A percentile compares a stretch with the other conserved stretches of the same genome.
Evolutionary conservation across 345 rosid species (phyloP).

Genomic region (Theobroma cacao): DNA sequence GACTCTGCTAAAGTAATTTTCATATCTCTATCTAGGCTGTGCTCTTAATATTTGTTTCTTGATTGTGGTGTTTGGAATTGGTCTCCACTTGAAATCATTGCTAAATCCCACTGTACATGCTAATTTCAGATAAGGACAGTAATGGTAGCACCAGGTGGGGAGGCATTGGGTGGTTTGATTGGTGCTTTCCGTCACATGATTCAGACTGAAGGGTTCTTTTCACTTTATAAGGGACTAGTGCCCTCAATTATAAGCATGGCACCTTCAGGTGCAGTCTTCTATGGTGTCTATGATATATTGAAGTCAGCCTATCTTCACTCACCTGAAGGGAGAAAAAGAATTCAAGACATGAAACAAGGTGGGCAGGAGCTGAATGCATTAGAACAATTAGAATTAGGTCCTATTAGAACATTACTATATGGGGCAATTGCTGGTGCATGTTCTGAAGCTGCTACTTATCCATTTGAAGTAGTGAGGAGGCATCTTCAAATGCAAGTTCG

Average conservation of each 20-base stretch:
- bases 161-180: slow-evolving; percentile 74
- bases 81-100: neutral
- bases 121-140: slow-evolving; percentile 67
- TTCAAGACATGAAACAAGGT: slow-evolving; percentile 58
- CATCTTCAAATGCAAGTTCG: slow-evolving; percentile 88
- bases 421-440: slow-evolving; percentile 91
- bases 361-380: slow-evolving; percentile 68
- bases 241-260: slow-evolving; percentile 88
- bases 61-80: neutral
- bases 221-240: slow-evolving; percentile 85
- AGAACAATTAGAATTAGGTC: slow-evolving; percentile 76
- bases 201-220: slow-evolving; percentile 77
- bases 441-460: slow-evolving; percentile 93
- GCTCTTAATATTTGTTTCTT: neutral
- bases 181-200: slow-evolving; percentile 81
- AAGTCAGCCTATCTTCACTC: slow-evolving; percentile 80
- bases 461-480: slow-evolving; percentile 91
- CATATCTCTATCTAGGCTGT: neutral
- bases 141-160: slow-evolving; percentile 94
- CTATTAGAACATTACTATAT: slow-evolving; percentile 70
- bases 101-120: neutral
- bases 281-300: slow-evolving; percentile 84
- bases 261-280: slow-evolving; percentile 88
- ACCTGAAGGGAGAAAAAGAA: slow-evolving; percentile 71
- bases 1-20: neutral